Evolutionary conservation across 2,329 filamentous ascomycete species (phyloP).

Genomic region (Beauveria pseudobassiana): DNA sequence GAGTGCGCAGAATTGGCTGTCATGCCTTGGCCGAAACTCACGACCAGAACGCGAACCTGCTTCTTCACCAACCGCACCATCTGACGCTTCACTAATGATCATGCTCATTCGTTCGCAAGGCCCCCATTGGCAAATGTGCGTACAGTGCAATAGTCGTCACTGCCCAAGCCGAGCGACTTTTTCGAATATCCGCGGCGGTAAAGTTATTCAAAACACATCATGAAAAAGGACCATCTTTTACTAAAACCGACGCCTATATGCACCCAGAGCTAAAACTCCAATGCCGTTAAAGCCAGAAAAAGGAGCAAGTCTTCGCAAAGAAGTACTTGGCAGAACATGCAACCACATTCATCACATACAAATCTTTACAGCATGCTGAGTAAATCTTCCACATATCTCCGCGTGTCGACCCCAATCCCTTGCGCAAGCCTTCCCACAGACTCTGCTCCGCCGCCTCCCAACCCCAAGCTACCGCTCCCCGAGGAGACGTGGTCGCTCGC

Average conservation of each 20-base stretch:
- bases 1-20: no score
- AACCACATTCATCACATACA: no score
- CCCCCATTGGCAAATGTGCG: no score
- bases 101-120: no score
- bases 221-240: neutral
- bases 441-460: conserved; percentile 33
- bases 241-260: neutral
- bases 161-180: no score
- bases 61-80: no score
- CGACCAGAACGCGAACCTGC: no score
- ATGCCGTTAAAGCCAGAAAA: neutral
- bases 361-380: conserved; percentile 47
- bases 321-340: neutral
- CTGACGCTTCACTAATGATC: no score
- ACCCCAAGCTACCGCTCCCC: conserved; percentile 18
- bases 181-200: no score
- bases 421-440: conserved; percentile 53
- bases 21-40: no score
- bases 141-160: no score
- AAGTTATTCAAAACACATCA: neutral
- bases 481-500: conserved; percentile 46
- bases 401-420: conserved; percentile 70
- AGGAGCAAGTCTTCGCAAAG: neutral
- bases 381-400: conserved; percentile 65
- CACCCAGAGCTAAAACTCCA: conserved; percentile 2